Conservation (phyloP, 208 protist species). For the Leishmania aethiopica region DNA sequence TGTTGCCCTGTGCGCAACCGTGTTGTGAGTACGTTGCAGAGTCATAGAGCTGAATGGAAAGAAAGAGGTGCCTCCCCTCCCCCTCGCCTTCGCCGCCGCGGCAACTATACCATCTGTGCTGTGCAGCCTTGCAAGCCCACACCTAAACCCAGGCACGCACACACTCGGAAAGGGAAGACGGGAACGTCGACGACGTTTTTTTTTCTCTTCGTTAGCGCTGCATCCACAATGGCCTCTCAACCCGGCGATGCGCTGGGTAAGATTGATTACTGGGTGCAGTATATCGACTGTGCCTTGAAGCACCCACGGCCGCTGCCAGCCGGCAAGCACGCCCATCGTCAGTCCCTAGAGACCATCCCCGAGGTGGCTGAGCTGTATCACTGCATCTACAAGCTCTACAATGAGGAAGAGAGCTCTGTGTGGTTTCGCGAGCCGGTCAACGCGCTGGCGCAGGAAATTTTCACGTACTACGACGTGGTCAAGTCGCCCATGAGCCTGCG, state of each 20-base stretch:
- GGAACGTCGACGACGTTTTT: background rate
- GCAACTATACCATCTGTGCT: background rate
- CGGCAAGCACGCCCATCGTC: slow-evolving; percentile 61
- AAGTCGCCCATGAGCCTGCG: slow-evolving; percentile 70
- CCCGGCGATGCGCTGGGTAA: slow-evolving; percentile 42
- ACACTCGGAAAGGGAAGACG: background rate
- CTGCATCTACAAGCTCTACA: slow-evolving; percentile 82
- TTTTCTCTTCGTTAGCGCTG: background rate
- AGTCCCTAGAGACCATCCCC: slow-evolving; percentile 40
- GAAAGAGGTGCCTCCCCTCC: background rate
- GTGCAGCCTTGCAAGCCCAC: background rate
- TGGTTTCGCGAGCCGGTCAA: slow-evolving; percentile 84
- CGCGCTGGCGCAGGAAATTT: slow-evolving; percentile 60
- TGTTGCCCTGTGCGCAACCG: background rate
- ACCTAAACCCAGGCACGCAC: background rate
- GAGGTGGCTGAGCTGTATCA: slow-evolving; percentile 77
- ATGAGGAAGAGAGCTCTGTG: slow-evolving; percentile 58
- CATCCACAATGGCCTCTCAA: slow-evolving; percentile 32
- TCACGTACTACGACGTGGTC: slow-evolving; percentile 75
- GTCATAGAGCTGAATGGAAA: slow-evolving; percentile 1
- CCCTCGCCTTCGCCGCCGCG: background rate
- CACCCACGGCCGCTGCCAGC: slow-evolving; percentile 68
- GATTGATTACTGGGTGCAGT: slow-evolving; percentile 68
- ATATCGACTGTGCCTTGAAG: slow-evolving; percentile 65
- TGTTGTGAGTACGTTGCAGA: background rate